Base-by-base conservation (phyloP, 768 basidiomycete species). In the Gymnopilus junonius region DNA sequence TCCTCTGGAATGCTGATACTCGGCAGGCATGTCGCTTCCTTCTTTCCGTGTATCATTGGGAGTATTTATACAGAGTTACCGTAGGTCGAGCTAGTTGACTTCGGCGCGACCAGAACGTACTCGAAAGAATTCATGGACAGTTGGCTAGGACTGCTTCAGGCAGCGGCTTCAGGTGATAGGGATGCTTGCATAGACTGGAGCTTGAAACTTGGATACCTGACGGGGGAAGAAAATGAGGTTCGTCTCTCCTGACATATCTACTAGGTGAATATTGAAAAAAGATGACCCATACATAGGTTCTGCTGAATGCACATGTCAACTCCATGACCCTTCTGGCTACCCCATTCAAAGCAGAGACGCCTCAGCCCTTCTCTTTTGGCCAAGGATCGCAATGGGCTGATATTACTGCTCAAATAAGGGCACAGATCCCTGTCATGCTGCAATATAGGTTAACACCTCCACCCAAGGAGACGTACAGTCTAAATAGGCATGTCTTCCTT, bases 71-170 rank as follows among this genome's bases (percentile, higher is more conserved):
- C 6, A 55, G 29, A 37, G 40, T 23, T 37, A 31, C 39, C 34
- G 40, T 63, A 93, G 88, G 79, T 96, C 37, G 93, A 92, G 67
- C 79, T 99, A 25, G 92, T 99, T 56, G 97, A 99, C 75, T 99
- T 99, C 70, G 97, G 97, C 32, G 97, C 97, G 10, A 95, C 95
- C 0, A 84, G 95, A 25, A 88, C 87, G 67, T 99, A 98, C 76
- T 82, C 86, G 0, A 87, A 87, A 63, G 83, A 84, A 59, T 99
- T 99, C 73, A 95, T 97, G 78, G 91, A 95, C 72, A 81, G 79
- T 58, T 99, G 96, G 95, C 80, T 92, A 58, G 80, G 78, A 14
- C 83, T 99, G n/a, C 85, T 99, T n/a, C 82, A 83, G 60, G 89
- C 94, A 0, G 95, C 94, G 0, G 85, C 93, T 3, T 71, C 72